phyloP scores from a whole-genome alignment of 2,329 filamentous ascomycete genomes.

The Cytospora piceae region DNA sequence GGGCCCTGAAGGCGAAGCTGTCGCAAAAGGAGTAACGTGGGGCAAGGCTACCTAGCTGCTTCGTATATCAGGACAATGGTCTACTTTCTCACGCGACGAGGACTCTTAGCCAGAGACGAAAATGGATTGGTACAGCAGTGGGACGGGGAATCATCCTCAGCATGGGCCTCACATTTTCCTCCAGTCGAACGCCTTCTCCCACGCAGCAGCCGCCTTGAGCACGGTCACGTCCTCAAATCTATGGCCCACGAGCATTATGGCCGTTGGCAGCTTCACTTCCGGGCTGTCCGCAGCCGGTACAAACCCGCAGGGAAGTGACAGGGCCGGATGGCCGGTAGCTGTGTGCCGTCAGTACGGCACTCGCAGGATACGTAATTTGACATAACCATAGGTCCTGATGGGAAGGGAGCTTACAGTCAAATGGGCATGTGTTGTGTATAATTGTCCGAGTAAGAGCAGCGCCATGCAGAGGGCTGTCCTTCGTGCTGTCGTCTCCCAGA shows the following conservation, averaged over 20 bases:
- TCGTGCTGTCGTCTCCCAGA: constrained; percentile 14
- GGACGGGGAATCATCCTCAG: neutral
- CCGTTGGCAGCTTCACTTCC: constrained; percentile 20
- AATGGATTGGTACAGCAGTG: neutral
- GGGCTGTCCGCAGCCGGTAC: constrained; percentile 18
- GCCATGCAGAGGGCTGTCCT: constrained; percentile 3
- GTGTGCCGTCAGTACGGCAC: constrained; percentile 10
- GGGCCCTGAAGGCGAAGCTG: neutral
- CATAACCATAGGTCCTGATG: neutral
- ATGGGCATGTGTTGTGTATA: constrained; percentile 26
- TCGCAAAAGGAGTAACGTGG: neutral
- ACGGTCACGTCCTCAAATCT: constrained; percentile 23
- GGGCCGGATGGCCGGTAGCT: constrained; percentile 25
- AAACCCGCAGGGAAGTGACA: constrained; percentile 25
- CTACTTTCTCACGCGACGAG: neutral
- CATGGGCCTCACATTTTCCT: constrained; percentile 32
- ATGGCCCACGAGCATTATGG: constrained; percentile 22
- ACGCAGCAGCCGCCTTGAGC: constrained; percentile 27
- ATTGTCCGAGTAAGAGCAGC: constrained; percentile 3
- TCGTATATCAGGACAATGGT: neutral
- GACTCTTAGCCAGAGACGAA: neutral
- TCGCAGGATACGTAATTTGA: neutral
- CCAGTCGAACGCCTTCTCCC: constrained; percentile 27
- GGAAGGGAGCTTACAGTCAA: constrained; percentile 18
- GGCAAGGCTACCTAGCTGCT: neutral